Evolutionary conservation across 2,329 filamentous ascomycete species (phyloP), one percentile per base, ranked within the genome.

Genomic region (Ascochyta rabiei): DNA sequence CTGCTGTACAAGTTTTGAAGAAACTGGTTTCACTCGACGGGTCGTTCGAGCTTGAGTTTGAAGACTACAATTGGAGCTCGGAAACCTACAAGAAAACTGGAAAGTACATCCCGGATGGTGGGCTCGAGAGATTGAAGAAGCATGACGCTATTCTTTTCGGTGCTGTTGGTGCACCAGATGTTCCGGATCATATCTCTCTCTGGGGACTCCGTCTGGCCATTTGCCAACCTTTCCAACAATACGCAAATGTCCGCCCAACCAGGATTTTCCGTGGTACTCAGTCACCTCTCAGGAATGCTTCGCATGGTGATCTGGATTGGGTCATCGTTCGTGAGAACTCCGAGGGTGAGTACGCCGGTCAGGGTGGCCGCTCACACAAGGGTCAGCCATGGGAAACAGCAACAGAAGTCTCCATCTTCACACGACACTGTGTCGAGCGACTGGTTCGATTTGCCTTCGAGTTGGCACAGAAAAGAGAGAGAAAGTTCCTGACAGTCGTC

Each of bases 81-180:
- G 83, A 86, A 15, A 85, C 81, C 0, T 89, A 87, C 73, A 87
- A 87, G 69, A 81, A 82, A 67, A 86, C 82, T 0, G 87, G 87
- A 1, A 81, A 83, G 60, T 89, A 88, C 65, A 86, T 88, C 8
- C 84, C 85, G 0, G 81, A 84, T 19, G 84, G 81, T 28, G 85
- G 84, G 1, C 75, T 87, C 1, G 81, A 86, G 8, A 77, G 77
- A 6, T 75, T 89, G 19, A 79, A 78, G 59, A 79, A 77, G 48
- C 86, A 87, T 60, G 84, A 89, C 66, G 86, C 87, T 2, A 87
- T 89, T 49, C 81, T 88, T 39, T 89, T 89, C 57, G 87, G 87
- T 13, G 86, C 87, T 6, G 87, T 89, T 5, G 87, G 87, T 12
- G 84, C 83, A 40, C 85, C 18, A 78, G 80, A 82, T 62, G 80